Evolutionary conservation across 306 rosid species (phyloP), one percentile per base, ranked within the genome.

Genomic region (Trifolium dubium): DNA sequence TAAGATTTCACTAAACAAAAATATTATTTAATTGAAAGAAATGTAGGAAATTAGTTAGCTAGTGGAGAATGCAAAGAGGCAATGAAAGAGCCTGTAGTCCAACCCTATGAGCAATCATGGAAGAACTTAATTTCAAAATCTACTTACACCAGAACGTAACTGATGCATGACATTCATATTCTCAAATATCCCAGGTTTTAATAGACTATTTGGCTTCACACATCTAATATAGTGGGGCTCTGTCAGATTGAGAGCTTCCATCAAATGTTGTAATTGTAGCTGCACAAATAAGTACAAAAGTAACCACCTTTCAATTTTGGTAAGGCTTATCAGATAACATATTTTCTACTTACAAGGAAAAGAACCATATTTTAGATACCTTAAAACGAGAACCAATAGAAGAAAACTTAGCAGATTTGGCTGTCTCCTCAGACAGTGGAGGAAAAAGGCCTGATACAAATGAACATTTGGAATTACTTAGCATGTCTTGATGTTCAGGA

Each of bases 171-270:
- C 88, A 18, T 66, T 88, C 70, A 60, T 55, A 83, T 89, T 89
- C 71, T 94, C 91, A 82, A 91, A 91, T 77, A 88, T 72, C 65
- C 83, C 75, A 64, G 98, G 95, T 70, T 80, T 77, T 66, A 87
- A 78, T 43, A 76, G 51, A 80, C 1, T 87, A 82, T 94, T 94
- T 64, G 96, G 98, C 85, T 94, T 91, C 80, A 94, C 88, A 73
- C 98, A 94, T 89, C 98, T 88, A 65, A 94, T 91, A 83, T 94
- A 91, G 83, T 91, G 94, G 74, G 96, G 97, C 60, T 91, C 89
- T 67, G 95, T 91, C 59, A 85, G 71, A 46, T 83, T 89, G 67
- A 94, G 83, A 0, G 87, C 83, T 54, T 94, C 98, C 97, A 94
- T 94, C 86, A 94, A 85, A 55, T 91, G 95, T 84, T 94, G 97